Evolutionary conservation across 305 asterid species (phyloP), one percentile per base, ranked within the genome.

Genomic region (Fraxinus latifolia): DNA sequence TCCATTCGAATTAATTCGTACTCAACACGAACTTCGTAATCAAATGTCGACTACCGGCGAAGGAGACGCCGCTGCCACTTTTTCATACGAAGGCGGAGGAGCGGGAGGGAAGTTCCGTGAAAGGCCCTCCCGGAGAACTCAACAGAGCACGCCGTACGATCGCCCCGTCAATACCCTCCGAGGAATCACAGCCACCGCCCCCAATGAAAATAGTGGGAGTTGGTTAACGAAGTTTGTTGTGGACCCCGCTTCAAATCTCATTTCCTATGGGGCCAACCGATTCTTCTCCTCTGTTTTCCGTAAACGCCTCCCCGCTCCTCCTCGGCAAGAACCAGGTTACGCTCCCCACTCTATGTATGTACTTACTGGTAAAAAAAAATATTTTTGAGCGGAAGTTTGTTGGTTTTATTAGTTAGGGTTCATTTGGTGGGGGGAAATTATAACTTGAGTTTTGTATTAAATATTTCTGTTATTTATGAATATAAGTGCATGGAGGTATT

Each of bases 21-120:
- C 42, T 4, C 29, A 32, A 58, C 79, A 81, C 88, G 65, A 80
- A 76, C 71, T 76, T 80, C 81, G 68, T 77, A 73, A 80, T 11
- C 75, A 58, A 84, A 93, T 94, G 96, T 87, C 91, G 87, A 85
- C 91, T 88, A 88, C 90, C 84, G 88, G 88, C 29, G 90, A 93
- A 79, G 89, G 94, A 84, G 90, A 85, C 70, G 78, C 93, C 79
- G 81, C 84, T 36, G 14, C 77, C 70, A 71, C 87, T 21, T 84
- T 90, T 19, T 68, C 87, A 3, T 87, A 89, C 85, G 91, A 86
- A 21, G 91, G 75, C 23, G 75, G 39, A 80, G 91, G 91, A 82
- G 95, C 85, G 31, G 98, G 97, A 33, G 98, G 98, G 14, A 94
- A 94, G 91, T 87, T 89, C 76, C 87, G 90, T 31, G 91, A 89